Base-by-base conservation (phyloP, 1,139 yeast species). In the Suhomyces kunorum region DNA sequence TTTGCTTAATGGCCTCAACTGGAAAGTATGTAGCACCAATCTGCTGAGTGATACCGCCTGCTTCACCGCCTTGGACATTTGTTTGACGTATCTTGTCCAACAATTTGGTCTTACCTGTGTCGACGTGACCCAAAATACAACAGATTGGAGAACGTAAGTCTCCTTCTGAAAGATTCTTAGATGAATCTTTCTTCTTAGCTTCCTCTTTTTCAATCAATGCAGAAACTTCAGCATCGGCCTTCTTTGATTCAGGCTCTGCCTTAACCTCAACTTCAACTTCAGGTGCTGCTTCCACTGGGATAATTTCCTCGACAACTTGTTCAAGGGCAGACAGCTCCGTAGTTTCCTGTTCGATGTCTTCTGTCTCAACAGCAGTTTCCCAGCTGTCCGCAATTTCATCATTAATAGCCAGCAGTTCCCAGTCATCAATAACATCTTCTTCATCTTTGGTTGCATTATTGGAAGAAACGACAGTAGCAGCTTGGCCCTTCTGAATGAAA, bases 1-100 rank as follows among this genome's bases (percentile, higher is more conserved):
- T 94, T 58, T 81, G 81, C 65, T 83, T 83, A 58, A 92, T 88
- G 29, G 98, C 88, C 24, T 86, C 95, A 54, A 92, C 90, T 45
- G 98, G 98, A 87, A 92, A 94, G 67, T 90, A 94, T 18, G 98
- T 94, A 38, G 99, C 99, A 80, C 99, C 99, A 62, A 92, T 92
- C 70, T 92, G 99, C 78, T 92, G 99, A 51, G 99, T 92, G 63
- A 92, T 94, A 76, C 99, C 99, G 75, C 99, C 99, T 42, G 98
- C 99, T 74, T 92, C 99, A 62, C 98, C 99, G 65, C 97, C 98
- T 75, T 92, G 99, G 46, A 92, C 99, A 58, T 92, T 92, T 35
- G 98, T 94, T 74, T 92, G 97, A 74, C 99, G 94, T 53, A 92
- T 83, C 68, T 92, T 94, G 63, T 92, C 99, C 62, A 92, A 77